Evolutionary conservation across 495 filamentous ascomycete genomes (phyloP), one percentile per base, ranked within the genome.

Genomic region (Hypoxylon lenormandii): DNA sequence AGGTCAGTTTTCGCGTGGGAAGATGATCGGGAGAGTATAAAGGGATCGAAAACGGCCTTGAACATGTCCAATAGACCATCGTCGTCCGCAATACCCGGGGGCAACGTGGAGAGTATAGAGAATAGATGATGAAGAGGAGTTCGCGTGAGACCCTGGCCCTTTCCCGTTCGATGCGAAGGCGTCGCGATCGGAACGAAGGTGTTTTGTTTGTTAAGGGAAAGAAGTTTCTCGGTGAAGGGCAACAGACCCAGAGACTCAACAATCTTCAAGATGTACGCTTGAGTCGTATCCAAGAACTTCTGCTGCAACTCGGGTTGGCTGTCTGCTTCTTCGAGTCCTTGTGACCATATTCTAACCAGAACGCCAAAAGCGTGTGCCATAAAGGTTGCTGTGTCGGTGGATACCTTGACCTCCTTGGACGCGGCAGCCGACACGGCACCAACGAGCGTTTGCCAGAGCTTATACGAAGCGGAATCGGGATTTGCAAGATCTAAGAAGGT

Each of bases 361-460:
- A 90, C 67, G 23, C 85, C 85, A 55, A 95, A 81, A 19, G 93
- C 80, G 49, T 88, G 84, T 10, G 92, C 88, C 47, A 96, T 83
- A 43, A 93, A 92, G 50, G 88, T 83, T 79, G 91, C 91, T 4
- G 91, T 89, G 58, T 98, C 93, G 19, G 84, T 84, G 0, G 92
- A 92, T 11, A 94, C 90, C 68, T 93, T 97, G 57, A 98, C 89
- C 74, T 98, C 95, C 77, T 96, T 95, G 43, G 84, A 89, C 5
- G 91, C 91, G 0, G 95, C 94, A 52, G 89, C 84, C 3, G 89
- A 88, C 28, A 97, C 77, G 5, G 91, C 87, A 11, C 79, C 85
- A 13, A 89, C 84, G 23, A 97, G 86, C 47, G 79, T 83, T 10
- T 77, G 75, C 94, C 95, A 97, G 40, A 94, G 81, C 10, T 76